These are phyloP conservation scores for Amauroascus niger DNA, from an alignment of 2,329 filamentous ascomycete genomes.

Conservation along the genomic window DNA sequence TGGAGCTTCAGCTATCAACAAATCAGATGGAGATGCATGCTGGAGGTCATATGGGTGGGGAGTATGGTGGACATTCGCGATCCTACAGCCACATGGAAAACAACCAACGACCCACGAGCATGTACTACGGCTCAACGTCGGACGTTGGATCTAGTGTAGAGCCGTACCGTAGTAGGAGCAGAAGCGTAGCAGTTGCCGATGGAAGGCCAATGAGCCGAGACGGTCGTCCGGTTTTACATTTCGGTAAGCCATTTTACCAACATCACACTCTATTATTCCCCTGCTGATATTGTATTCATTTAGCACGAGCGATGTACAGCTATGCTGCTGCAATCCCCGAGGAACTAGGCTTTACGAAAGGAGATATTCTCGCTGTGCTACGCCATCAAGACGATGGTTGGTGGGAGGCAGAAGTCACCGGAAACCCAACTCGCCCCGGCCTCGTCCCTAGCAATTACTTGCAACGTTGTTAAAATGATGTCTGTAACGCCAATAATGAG, in stretches of 20 bases:
- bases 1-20: slow-evolving; percentile 59
- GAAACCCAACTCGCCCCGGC: slow-evolving; percentile 40
- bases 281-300: neutral
- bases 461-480: slow-evolving; percentile 43
- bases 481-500: neutral
- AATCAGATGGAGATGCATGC: slow-evolving; percentile 49
- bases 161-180: slow-evolving; percentile 55
- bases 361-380: slow-evolving; percentile 79
- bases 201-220: slow-evolving; percentile 67
- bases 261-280: neutral
- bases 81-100: slow-evolving; percentile 37
- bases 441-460: slow-evolving; percentile 60
- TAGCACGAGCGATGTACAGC: slow-evolving; percentile 87
- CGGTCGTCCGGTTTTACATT: slow-evolving; percentile 80
- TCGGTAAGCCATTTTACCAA: slow-evolving; percentile 57
- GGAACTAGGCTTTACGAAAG: slow-evolving; percentile 85
- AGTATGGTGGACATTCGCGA: slow-evolving; percentile 25
- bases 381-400: slow-evolving; percentile 94
- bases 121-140: slow-evolving; percentile 38
- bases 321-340: slow-evolving; percentile 93
- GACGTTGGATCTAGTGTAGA: slow-evolving; percentile 37
- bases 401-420: slow-evolving; percentile 95
- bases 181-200: slow-evolving; percentile 75
- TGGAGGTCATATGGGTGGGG: slow-evolving; percentile 26
- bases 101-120: slow-evolving; percentile 45